Conservation (phyloP, 805 yeast species). For the Yarrowia sp. region DNA sequence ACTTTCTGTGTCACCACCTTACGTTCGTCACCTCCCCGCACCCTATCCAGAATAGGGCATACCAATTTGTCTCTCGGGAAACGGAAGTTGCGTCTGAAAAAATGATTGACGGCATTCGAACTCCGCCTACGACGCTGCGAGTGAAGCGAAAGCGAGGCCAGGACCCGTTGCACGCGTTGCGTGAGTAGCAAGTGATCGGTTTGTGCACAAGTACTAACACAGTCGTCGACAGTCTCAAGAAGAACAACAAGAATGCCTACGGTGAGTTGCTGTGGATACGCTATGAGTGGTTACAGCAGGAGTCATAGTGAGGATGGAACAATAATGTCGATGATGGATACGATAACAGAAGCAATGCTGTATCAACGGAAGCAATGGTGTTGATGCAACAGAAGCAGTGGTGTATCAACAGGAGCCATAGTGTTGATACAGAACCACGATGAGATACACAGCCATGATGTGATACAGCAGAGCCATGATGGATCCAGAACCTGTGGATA, state of each 20-base stretch:
- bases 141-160: constrained; percentile 84
- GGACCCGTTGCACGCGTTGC: constrained; percentile 82
- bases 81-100: not conserved
- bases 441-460: too few relatives aligned
- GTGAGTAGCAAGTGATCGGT: constrained; percentile 28
- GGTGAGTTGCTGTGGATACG: too few relatives aligned
- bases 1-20: constrained; percentile 20
- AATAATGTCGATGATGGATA: too few relatives aligned
- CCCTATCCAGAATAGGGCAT: not conserved
- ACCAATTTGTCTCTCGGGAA: constrained; percentile 14
- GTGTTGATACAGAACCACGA: too few relatives aligned
- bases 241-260: constrained; percentile 32
- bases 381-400: too few relatives aligned
- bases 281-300: too few relatives aligned
- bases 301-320: too few relatives aligned
- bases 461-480: too few relatives aligned
- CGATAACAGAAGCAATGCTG: too few relatives aligned
- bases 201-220: not conserved
- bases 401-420: too few relatives aligned
- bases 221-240: constrained; percentile 26
- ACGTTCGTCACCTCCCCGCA: not conserved
- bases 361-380: too few relatives aligned
- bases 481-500: too few relatives aligned
- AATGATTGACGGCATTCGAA: constrained; percentile 26
- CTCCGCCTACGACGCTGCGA: constrained; percentile 64